phyloP scores from a whole-genome alignment of 371 early-diverging fungal genomes.

The Chytridiales sp. region DNA sequence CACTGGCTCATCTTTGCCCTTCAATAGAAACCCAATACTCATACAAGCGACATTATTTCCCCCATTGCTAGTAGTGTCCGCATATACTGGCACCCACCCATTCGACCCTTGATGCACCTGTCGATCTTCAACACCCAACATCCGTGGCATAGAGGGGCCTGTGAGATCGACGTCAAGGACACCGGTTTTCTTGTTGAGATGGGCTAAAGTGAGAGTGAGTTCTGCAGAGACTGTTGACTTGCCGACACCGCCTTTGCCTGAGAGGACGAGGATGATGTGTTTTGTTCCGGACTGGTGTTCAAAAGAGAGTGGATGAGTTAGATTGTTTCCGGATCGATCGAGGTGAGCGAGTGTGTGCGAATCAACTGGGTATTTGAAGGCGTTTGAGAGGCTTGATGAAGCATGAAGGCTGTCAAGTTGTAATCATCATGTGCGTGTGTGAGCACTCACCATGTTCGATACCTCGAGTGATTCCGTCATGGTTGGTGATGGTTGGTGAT shows the following conservation, averaged over 20 bases:
- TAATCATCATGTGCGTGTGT: no score
- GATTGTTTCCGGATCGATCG: no score
- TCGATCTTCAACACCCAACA: conserved; percentile 42
- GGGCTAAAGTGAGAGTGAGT: conserved; percentile 70
- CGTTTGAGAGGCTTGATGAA: no score
- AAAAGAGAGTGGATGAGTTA: no score
- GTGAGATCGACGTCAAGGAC: conserved; percentile 69
- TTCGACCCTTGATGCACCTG: conserved; percentile 44
- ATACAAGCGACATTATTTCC: conserved; percentile 84
- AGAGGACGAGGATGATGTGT: conserved; percentile 78
- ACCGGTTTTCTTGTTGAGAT: conserved; percentile 28
- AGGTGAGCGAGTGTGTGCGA: no score
- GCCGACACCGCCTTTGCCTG: conserved; percentile 99
- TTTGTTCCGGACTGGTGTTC: no score
- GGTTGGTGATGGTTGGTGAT: no score
- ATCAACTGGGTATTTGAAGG: no score
- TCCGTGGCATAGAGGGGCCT: conserved; percentile 60
- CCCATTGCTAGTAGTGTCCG: conserved; percentile 4
- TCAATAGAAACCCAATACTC: conserved; percentile 96
- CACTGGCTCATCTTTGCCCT: conserved; percentile 87
- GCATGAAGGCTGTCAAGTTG: no score
- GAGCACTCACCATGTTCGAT: no score
- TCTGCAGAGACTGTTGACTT: conserved; percentile 50
- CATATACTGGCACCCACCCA: conserved; percentile 35
- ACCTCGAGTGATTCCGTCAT: no score